These are phyloP conservation scores for Gleditsia sinensis DNA, from an alignment of 306 rosid species.

Conservation along the genomic window DNA sequence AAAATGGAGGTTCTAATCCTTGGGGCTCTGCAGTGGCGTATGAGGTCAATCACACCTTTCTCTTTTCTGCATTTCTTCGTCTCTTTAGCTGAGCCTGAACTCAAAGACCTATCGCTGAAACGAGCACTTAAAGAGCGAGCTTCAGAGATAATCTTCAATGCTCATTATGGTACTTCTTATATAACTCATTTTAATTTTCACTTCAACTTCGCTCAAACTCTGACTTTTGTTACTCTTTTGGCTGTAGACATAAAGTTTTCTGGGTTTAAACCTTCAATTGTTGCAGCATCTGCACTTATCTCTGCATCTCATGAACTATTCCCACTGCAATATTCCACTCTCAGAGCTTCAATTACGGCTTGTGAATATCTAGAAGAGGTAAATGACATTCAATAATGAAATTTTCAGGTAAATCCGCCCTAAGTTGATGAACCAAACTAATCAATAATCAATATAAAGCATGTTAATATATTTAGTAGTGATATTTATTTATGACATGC, in stretches of 20 bases:
- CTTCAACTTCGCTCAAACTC: neutral
- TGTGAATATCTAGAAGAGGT: conserved; percentile 57
- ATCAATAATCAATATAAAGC: too few relatives aligned
- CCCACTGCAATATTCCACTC: conserved; percentile 43
- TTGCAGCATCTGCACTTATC: conserved; percentile 69
- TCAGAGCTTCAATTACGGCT: conserved; percentile 49
- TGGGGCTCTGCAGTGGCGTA: conserved; percentile 67
- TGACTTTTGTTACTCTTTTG: conserved; percentile 28
- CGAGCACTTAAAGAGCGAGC: conserved; percentile 59
- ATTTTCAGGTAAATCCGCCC: too few relatives aligned
- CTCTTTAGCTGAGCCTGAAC: conserved; percentile 46
- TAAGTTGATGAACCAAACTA: too few relatives aligned
- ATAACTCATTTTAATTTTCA: conserved; percentile 6
- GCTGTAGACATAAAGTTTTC: conserved; percentile 52
- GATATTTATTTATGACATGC: too few relatives aligned
- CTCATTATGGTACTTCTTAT: conserved; percentile 56
- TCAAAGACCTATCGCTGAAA: conserved; percentile 44
- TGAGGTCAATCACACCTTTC: conserved; percentile 81
- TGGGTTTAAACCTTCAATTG: conserved; percentile 65
- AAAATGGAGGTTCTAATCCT: conserved; percentile 76
- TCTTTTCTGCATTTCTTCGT: conserved; percentile 63
- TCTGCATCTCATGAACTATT: conserved; percentile 51
- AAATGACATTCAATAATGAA: conserved; percentile 24
- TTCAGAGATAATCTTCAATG: conserved; percentile 58
- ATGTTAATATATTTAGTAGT: too few relatives aligned